Conservation (phyloP, 1,139 yeast genomes). For the Debaryomyces robertsiae region DNA sequence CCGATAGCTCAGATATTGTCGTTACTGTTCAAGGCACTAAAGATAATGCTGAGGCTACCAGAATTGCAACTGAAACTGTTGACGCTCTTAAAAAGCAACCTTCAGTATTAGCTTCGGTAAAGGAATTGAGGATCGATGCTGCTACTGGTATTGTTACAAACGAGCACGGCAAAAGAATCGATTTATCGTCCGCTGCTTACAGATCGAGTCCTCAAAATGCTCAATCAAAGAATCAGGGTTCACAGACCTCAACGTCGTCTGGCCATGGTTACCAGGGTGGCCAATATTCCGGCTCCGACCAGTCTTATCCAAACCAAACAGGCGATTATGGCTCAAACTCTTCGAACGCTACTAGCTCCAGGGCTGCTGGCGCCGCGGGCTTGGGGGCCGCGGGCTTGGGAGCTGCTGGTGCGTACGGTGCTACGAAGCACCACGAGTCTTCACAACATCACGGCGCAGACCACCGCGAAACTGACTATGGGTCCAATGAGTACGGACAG, state of each 20-base stretch:
- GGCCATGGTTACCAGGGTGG: conserved; percentile 15
- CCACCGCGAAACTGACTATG: background rate
- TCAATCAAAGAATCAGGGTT: background rate
- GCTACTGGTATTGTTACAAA: conserved; percentile 34
- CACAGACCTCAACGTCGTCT: conserved; percentile 1
- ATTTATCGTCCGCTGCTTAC: background rate
- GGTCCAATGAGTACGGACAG: background rate
- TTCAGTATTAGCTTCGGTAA: conserved; percentile 25
- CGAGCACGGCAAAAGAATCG: conserved; percentile 24
- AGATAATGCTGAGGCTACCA: conserved; percentile 30
- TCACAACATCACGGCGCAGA: background rate
- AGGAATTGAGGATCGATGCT: conserved; percentile 36
- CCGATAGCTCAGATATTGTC: conserved; percentile 18
- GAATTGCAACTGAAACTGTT: conserved; percentile 35
- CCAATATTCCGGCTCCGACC: no score
- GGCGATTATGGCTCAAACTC: no score
- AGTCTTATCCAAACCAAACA: no score
- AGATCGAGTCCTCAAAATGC: background rate
- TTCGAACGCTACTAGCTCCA: conserved; percentile 5
- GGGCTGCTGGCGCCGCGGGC: conserved; percentile 7
- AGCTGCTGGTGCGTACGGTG: conserved; percentile 14
- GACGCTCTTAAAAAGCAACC: conserved; percentile 29
- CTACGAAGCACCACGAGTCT: conserved; percentile 4
- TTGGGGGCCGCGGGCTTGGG: conserved; percentile 11
- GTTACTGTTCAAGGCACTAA: conserved; percentile 36